Evolutionary conservation across 1,284 basidiomycete genomes (phyloP), one percentile per base, ranked within the genome.

Genomic region (Leccinum fallax): DNA sequence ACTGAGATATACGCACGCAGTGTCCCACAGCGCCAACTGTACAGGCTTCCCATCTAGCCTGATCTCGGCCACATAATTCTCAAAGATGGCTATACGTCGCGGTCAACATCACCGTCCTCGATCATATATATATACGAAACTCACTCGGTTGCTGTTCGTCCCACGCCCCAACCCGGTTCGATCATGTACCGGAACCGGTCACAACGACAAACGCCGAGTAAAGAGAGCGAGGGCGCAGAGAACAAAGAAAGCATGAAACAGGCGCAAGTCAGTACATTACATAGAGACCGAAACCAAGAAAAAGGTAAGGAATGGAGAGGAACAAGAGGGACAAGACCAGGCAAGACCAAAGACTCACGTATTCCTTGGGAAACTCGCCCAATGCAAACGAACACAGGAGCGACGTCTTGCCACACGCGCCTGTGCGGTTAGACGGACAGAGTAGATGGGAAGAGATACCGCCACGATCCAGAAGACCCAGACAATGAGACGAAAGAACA

Each of bases 21-120:
- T 98, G 83, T 98, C 96, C 96, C 96, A 98, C 40, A 98, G 79
- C 48, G 96, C 95, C 60, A 98, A 80, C 76, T 98, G 95, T 24
- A 98, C 93, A 49, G 95, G 93, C 78, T 98, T 98, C 67, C 95
- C 95, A 77, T 99, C 97, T 60, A 98, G 82, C 70, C 95, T 85
- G 72, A 99, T 97, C 80, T 98, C 97, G 53, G 97, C 96, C 63
- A 98, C 96, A 77, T 98, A 99, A 76, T 98, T 99, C 80, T 97
- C 95, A 72, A 97, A 97, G 60, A 97, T 95, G 60, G 94, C 93
- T 89, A 79, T 10, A 3, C 53, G 34, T 32, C 30, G 13, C 24
- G 48, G 48, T 51, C 43, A 46, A 46, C 19, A 46, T 19, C 19
- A 16, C 3, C 1, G 10, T 10, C 40, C 48, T 26, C 19, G 43